Evolutionary conservation across 2,329 filamentous ascomycete species (phyloP).

Genomic region (Aspergillus neotritici): DNA sequence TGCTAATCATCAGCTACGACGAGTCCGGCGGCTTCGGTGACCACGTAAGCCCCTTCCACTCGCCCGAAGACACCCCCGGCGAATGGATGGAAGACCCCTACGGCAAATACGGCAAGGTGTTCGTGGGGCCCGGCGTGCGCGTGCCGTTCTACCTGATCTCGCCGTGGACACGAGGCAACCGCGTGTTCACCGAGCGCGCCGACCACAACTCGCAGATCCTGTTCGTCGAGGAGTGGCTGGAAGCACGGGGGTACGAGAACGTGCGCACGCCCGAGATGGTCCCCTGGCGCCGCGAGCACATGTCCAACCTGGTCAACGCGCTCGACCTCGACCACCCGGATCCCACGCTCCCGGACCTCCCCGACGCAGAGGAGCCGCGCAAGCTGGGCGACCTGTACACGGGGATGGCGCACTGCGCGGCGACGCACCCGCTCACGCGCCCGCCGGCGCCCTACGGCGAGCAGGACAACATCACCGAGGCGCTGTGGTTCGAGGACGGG

Average conservation of each 20-base stretch:
- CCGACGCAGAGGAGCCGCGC: constrained; percentile 41
- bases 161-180: constrained; percentile 50
- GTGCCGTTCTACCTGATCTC: constrained; percentile 53
- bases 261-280: constrained; percentile 42
- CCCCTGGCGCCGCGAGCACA: constrained; percentile 43
- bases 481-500: constrained; percentile 46
- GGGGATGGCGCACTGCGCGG: constrained; percentile 43
- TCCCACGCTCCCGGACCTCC: constrained; percentile 44
- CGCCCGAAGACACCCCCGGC: constrained; percentile 45
- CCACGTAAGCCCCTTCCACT: constrained; percentile 49
- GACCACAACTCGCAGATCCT: constrained; percentile 54
- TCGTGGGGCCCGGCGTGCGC: constrained; percentile 45
- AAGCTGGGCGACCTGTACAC: constrained; percentile 43
- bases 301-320: constrained; percentile 46
- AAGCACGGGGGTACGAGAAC: constrained; percentile 38
- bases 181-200: constrained; percentile 50
- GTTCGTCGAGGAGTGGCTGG: constrained; percentile 50
- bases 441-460: constrained; percentile 48
- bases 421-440: constrained; percentile 31
- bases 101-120: constrained; percentile 38
- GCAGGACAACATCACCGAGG: constrained; percentile 30
- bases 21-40: constrained; percentile 54
- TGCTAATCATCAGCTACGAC: constrained; percentile 48
- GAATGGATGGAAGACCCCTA: constrained; percentile 50
- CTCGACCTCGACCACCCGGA: constrained; percentile 47